Conservation (phyloP, 768 basidiomycete species). For the Termitomyces sp. region DNA sequence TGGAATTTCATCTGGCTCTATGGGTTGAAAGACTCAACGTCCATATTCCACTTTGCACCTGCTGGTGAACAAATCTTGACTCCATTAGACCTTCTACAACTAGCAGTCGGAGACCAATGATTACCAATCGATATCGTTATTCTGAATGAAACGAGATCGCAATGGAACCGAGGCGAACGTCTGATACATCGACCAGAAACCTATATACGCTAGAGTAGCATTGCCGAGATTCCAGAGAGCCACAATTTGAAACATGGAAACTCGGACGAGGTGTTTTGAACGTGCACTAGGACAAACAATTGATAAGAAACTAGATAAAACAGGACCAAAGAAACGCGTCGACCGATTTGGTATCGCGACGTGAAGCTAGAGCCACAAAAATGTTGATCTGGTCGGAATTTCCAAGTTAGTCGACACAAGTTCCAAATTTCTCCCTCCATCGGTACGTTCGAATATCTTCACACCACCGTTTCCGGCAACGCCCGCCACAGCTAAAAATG, state of each 20-base stretch:
- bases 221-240: too few species aligned
- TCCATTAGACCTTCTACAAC: too few species aligned
- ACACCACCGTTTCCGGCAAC: constrained; percentile 47
- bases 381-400: constrained; percentile 44
- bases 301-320: too few species aligned
- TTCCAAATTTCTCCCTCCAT: constrained; percentile 44
- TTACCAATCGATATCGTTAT: too few species aligned
- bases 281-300: too few species aligned
- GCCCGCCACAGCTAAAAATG: constrained; percentile 49
- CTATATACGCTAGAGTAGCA: not conserved
- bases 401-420: constrained; percentile 47
- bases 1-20: not conserved
- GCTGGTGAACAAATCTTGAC: not conserved
- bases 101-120: not conserved
- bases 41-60: not conserved
- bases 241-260: too few species aligned
- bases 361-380: constrained; percentile 36
- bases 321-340: not conserved
- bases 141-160: too few species aligned
- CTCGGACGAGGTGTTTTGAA: too few species aligned
- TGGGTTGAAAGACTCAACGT: not conserved
- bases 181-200: not conserved
- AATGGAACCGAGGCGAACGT: too few species aligned
- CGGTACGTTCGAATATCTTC: constrained; percentile 44
- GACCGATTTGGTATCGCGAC: not conserved